phyloP scores from a whole-genome alignment of 345 rosid genomes.

The Salix viminalis region DNA sequence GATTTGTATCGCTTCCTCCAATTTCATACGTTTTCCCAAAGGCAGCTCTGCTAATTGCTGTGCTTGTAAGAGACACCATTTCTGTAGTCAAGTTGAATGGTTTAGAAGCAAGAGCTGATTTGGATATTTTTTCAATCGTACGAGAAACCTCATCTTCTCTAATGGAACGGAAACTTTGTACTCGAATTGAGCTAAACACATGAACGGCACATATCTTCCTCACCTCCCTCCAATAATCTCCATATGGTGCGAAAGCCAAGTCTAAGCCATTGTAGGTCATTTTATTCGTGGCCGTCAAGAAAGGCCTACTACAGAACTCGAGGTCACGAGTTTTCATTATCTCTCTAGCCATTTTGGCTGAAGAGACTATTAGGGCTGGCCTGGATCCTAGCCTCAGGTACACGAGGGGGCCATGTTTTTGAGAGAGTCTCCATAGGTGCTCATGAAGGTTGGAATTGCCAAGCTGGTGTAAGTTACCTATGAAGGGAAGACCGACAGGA shows the following conservation, averaged over 20 bases:
- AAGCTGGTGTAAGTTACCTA: constrained; percentile 53
- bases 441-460: constrained; percentile 22
- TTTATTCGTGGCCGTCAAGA: constrained; percentile 22
- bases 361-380: constrained; percentile 37
- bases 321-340: constrained; percentile 42
- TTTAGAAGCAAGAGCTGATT: neutral
- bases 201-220: constrained; percentile 8
- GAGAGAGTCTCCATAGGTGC: constrained; percentile 40
- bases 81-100: too few relatives aligned
- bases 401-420: constrained; percentile 52
- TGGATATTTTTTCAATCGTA: constrained; percentile 25
- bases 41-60: constrained; percentile 28
- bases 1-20: constrained; percentile 19
- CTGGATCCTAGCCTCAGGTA: constrained; percentile 34
- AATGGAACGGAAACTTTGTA: constrained; percentile 29
- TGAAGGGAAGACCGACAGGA: constrained; percentile 41
- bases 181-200: constrained; percentile 32
- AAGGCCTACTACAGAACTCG: constrained; percentile 43
- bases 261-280: constrained; percentile 48
- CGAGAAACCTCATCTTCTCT: constrained; percentile 41
- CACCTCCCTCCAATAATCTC: constrained; percentile 41
- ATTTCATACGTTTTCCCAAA: constrained; percentile 42
- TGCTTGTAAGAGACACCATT: neutral
- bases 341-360: constrained; percentile 39
- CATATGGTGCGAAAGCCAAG: constrained; percentile 42